Evolutionary conservation across 2,329 filamentous ascomycete species (phyloP), one percentile per base, ranked within the genome.

Genomic region (Monosporascus sp.): DNA sequence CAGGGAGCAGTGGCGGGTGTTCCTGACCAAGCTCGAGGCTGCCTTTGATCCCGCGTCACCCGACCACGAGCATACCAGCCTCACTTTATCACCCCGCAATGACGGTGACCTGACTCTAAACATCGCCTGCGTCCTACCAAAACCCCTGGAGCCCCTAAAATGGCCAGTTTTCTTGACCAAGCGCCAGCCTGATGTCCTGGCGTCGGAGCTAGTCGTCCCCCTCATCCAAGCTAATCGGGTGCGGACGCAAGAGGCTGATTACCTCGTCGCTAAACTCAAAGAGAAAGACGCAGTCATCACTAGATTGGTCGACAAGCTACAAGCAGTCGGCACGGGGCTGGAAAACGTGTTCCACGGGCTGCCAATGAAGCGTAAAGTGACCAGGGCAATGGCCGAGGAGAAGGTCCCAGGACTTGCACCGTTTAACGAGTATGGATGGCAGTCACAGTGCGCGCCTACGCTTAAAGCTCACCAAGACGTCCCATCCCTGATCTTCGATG

Each of bases 111-210:
- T 78, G 20, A 65, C 83, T 20, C 67, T 90, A 38, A 74, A 77
- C 41, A 72, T 87, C 27, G 83, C 75, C 3, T 83, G 82, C 52
- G 70, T 77, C 8, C 74, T 93, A 14, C 85, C 86, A 1, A 68
- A 74, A n/a, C 83, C 83, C 1, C 73, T 91, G 31, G 73, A 77
- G 48, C 77, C 82, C 5, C 72, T 93, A 37, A 72, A 73, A 55
- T 93, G 89, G 89, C 78, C 77, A 0, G 75, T 91, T 52, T 69
- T 77, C 48, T 70, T 93, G 18, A 66, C 64, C 27, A 80, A 75
- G 56, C 70, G 69, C 20, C 67, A 74, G 1, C 61, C 73, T 8
- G 70, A 72, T 18, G 66, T 70, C 14, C 64, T 81, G 5, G 70
- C 77, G 8, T 74, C 74, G 1, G 72, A 76, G 53, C 71, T 84